Conservation (phyloP, 2,329 filamentous ascomycete species). For the Cucurbitaria berberidis region DNA sequence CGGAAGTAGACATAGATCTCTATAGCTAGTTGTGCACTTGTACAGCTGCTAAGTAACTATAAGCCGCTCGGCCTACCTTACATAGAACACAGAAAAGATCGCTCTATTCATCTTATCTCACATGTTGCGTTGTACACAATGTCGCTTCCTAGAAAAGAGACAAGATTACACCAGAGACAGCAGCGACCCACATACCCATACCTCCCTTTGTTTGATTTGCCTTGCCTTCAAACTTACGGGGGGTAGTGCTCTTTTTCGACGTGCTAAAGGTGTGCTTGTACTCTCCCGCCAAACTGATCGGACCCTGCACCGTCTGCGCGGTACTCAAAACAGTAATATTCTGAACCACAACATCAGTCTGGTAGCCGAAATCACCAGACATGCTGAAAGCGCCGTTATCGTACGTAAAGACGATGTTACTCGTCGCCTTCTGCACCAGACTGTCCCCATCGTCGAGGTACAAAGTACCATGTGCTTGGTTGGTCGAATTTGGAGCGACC, state of each 20-base stretch:
- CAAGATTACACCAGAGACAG: slow-evolving; percentile 1
- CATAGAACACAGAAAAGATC: too few relatives aligned
- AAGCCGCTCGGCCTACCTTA: too few relatives aligned
- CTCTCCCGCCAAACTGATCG: slow-evolving; percentile 46
- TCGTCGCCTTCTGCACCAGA: slow-evolving; percentile 63
- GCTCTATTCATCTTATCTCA: too few relatives aligned
- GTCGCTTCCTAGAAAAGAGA: neutral
- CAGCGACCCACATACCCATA: slow-evolving; percentile 7
- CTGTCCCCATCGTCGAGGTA: slow-evolving; percentile 80
- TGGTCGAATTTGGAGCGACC: slow-evolving; percentile 67
- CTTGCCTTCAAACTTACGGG: slow-evolving; percentile 13
- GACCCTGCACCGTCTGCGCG: slow-evolving; percentile 59
- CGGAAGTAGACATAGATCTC: slow-evolving; percentile 13
- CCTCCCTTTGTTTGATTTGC: slow-evolving; percentile 3
- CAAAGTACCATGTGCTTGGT: slow-evolving; percentile 69
- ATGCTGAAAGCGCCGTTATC: slow-evolving; percentile 59
- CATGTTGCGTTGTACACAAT: too few relatives aligned
- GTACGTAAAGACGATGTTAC: slow-evolving; percentile 66
- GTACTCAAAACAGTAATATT: slow-evolving; percentile 37
- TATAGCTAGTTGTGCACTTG: too few relatives aligned
- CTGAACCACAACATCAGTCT: slow-evolving; percentile 29
- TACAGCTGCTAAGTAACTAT: too few relatives aligned
- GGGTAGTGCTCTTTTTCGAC: slow-evolving; percentile 6
- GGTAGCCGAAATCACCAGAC: slow-evolving; percentile 63
- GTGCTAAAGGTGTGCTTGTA: slow-evolving; percentile 21